These are phyloP conservation scores for Aspergillus texensis DNA, from an alignment of 2,329 filamentous ascomycete genomes.

Conservation along the genomic window DNA sequence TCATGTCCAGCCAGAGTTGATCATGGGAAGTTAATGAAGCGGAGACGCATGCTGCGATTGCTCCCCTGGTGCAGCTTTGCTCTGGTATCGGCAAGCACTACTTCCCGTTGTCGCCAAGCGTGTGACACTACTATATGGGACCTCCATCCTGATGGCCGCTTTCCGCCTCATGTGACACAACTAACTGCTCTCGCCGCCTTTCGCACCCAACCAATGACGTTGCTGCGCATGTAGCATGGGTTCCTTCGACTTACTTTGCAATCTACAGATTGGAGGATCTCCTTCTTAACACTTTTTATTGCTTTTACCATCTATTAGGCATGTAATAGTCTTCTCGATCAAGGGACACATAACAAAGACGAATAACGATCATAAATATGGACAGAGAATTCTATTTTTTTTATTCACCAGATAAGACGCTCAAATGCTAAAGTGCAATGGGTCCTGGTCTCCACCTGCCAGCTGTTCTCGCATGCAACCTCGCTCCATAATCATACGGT, in stretches of 20 bases:
- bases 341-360: neutral
- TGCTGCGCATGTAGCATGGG: neutral
- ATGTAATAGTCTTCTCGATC: neutral
- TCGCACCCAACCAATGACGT: neutral
- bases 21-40: conserved; percentile 3
- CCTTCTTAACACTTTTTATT: neutral
- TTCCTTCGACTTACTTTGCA: neutral
- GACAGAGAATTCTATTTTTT: conserved; percentile 3
- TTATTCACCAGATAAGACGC: neutral
- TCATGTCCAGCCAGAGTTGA: conserved; percentile 20
- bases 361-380: neutral
- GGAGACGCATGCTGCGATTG: conserved; percentile 15
- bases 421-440: neutral
- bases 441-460: conserved; percentile 2
- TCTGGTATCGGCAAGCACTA: conserved; percentile 2
- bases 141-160: conserved; percentile 1
- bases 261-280: no score
- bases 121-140: conserved; percentile 5
- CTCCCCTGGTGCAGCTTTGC: neutral
- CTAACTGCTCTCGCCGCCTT: conserved; percentile 5
- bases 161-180: conserved; percentile 23
- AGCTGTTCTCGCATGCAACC: neutral
- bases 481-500: neutral
- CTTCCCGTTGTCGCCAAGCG: conserved; percentile 12
- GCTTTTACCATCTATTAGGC: neutral